Base-by-base conservation (phyloP, 2,329 filamentous ascomycete species). In the Pezicula rhizophila region DNA sequence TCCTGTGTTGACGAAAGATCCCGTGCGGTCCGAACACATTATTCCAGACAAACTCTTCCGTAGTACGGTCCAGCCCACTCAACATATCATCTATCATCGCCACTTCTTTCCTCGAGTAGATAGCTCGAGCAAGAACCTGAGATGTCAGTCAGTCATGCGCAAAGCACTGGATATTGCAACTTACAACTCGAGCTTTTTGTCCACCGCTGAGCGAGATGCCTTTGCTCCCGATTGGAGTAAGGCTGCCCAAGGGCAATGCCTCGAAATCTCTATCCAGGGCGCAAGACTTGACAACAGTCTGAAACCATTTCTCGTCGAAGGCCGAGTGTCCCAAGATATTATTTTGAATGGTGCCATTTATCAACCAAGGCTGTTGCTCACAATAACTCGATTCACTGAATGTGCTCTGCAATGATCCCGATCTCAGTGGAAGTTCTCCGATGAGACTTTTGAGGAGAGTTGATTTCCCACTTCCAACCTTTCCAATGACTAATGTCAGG, bases 401-500 rank as follows among this genome's bases (percentile, higher is more conserved):
- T 3, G 18, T 28, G 12, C 28, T 45, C 7, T 41, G 15, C 5
- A 49, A 14, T 2, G 45, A 46, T 12, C 52, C 50, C 10, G 37
- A 17, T 2, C 37, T 31, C 5, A 17, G n/a, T 5, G 37, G 23
- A 8, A 47, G 48, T 40, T 54, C 55, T 8, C 58, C 57, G 7
- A 62, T 47, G n/a, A 64, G 45, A 20, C 53, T 45, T 45, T 60
- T 47, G 33, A 58, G 18, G 14, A 58, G 43, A 18, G 50, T 52
- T 2, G 51, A 54, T 37, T 64, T 64, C 12, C 61, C 61, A 8
- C 54, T 55, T 3, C 59, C 61, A 17, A 62, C 54, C 3, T 89
- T 85, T 1, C 92, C 92, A 31, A 89, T 86, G 56, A 97, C 85
- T 42, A 96, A 82, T 63, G 95, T 96, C 50, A 96, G 78, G 60